phyloP scores from a whole-genome alignment of 768 basidiomycete species.

The Termitomyces sp. region DNA sequence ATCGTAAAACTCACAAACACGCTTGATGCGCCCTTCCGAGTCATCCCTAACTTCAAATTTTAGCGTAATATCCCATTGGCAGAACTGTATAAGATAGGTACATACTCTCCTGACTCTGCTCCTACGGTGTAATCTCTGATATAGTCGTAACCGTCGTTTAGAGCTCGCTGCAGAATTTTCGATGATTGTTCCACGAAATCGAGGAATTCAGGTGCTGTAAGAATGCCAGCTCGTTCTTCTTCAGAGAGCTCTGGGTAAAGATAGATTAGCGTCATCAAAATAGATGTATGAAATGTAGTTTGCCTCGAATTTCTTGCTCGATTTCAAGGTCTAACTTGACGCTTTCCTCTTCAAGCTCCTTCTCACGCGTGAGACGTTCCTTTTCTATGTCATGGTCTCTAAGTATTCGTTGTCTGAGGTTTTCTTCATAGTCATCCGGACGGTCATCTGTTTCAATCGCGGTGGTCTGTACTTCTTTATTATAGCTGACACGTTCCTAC shows the following conservation, averaged over 20 bases:
- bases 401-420: conserved; percentile 65
- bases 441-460: conserved; percentile 49
- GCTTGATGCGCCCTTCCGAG: conserved; percentile 85
- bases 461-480: conserved; percentile 81
- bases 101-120: conserved; percentile 78
- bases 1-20: conserved; percentile 92
- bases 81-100: conserved; percentile 8
- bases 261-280: neutral
- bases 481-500: conserved; percentile 76
- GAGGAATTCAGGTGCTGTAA: conserved; percentile 85
- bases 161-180: conserved; percentile 90
- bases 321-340: conserved; percentile 82
- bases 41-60: conserved; percentile 56
- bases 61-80: neutral
- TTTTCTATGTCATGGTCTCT: conserved; percentile 67
- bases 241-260: conserved; percentile 67
- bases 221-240: conserved; percentile 77
- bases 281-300: conserved; percentile 1
- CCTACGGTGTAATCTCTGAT: conserved; percentile 95
- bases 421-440: conserved; percentile 54
- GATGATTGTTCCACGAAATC: conserved; percentile 94
- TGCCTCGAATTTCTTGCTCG: conserved; percentile 81
- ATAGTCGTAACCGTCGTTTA: conserved; percentile 96
- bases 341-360: conserved; percentile 78
- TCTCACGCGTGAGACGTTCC: conserved; percentile 64